Evolutionary conservation across 2,329 filamentous ascomycete species (phyloP), one percentile per base, ranked within the genome.

Genomic region (Arthroderma sp.): DNA sequence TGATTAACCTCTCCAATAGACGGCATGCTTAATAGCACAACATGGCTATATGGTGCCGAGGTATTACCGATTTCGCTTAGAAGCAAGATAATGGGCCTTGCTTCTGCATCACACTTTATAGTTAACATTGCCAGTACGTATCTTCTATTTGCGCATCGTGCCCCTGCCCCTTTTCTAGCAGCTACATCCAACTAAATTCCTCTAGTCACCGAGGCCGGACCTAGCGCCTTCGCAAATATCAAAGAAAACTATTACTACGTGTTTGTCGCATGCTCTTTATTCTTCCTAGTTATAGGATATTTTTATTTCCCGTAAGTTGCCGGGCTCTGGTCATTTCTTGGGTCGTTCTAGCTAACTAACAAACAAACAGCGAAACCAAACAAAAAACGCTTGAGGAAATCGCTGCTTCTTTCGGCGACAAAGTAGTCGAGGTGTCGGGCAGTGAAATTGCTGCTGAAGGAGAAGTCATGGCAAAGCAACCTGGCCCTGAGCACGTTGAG

Each of bases 221-320:
- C 79, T 0, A 79, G 72, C 55, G 79, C 79, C 0, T 81, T 82
- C 62, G 76, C 77, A 13, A 80, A 74, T 44, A 82, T 82, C 56
- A 65, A 72, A n/a, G 75, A 82, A 62, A 82, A 81, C 61, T 82
- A 81, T 65, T 82, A 82, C 65, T 82, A 81, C 59, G 79, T 82
- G 17, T 82, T 82, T 59, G 78, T 81, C 1, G 75, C 63, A 4
- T 81, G 79, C 62, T 76, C 76, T 1, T 25, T 68, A 0, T 75
- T 81, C 67, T 82, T 80, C 67, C 63, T 81, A 0, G 66, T 73
- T 1, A 61, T 81, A 23, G 78, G 76, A 0, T 81, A 78, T 64
- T 72, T 80, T 54, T 81, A 76, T 64, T 81, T 80, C 66, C 79
- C 79, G 67, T 76, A 66, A 63, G 73, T 68, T 8, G 28, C 49